Evolutionary conservation across 2,329 filamentous ascomycete genomes (phyloP).

Genomic region (Biscogniauxia mediterranea): DNA sequence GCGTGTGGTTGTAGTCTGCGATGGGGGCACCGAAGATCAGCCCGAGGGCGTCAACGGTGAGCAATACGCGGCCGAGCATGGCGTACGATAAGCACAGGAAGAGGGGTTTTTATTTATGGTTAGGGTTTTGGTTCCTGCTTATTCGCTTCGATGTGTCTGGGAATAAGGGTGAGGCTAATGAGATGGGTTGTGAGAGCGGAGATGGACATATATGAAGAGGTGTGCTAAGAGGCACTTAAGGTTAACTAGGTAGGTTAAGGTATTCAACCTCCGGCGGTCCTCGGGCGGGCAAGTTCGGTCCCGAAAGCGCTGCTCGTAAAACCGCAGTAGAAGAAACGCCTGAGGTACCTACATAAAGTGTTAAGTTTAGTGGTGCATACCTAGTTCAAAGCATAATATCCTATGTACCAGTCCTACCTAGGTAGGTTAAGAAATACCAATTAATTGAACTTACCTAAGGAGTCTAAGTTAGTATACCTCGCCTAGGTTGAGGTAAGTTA

Average conservation of each 20-base stretch:
- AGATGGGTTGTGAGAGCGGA: too few relatives aligned
- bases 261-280: background rate
- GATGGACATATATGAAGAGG: background rate
- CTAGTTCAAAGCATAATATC: too few relatives aligned
- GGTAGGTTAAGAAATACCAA: too few relatives aligned
- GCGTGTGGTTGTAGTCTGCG: constrained; percentile 40
- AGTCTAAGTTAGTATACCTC: too few relatives aligned
- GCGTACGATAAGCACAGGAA: background rate
- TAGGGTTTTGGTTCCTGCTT: background rate
- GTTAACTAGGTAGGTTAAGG: too few relatives aligned
- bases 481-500: too few relatives aligned
- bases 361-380: too few relatives aligned
- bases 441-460: too few relatives aligned
- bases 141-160: background rate
- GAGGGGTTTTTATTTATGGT: background rate
- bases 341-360: too few relatives aligned
- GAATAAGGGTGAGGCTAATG: background rate
- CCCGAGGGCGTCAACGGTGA: constrained; percentile 38
- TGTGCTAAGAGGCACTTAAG: background rate
- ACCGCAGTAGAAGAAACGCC: background rate
- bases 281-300: background rate
- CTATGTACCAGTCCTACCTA: too few relatives aligned
- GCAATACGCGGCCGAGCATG: constrained; percentile 39
- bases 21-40: constrained; percentile 39
- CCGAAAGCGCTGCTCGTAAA: background rate